Conservation (phyloP, 495 filamentous ascomycete species). For the Penicillium diatomitis region DNA sequence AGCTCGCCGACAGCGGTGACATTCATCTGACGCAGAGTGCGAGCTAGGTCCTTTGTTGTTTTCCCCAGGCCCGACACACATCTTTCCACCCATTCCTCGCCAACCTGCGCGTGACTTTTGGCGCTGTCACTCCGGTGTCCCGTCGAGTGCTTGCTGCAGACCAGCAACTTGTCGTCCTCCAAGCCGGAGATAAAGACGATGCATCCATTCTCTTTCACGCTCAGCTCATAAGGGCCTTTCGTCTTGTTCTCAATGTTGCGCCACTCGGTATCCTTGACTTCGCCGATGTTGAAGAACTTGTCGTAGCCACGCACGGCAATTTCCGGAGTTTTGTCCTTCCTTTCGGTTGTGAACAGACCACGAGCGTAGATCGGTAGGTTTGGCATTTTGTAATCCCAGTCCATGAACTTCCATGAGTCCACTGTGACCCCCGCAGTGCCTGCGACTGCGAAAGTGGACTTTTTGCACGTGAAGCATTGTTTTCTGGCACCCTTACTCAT, state of each 20-base stretch:
- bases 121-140: conserved; percentile 58
- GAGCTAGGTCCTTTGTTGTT: conserved; percentile 66
- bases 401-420: conserved; percentile 86
- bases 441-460: conserved; percentile 57
- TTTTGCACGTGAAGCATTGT: conserved; percentile 58
- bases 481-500: conserved; percentile 36
- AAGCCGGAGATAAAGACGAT: conserved; percentile 96
- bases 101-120: conserved; percentile 73
- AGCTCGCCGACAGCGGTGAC: conserved; percentile 91
- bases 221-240: conserved; percentile 85
- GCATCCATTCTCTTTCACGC: conserved; percentile 95
- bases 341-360: conserved; percentile 77
- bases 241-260: conserved; percentile 67
- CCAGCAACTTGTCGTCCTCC: conserved; percentile 75
- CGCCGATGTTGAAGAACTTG: conserved; percentile 94
- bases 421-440: conserved; percentile 54
- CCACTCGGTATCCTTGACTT: conserved; percentile 75
- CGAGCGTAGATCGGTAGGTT: conserved; percentile 84
- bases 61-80: conserved; percentile 69
- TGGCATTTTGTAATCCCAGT: conserved; percentile 86
- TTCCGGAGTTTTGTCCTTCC: conserved; percentile 52
- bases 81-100: conserved; percentile 75
- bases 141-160: conserved; percentile 98
- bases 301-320: conserved; percentile 88
- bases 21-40: conserved; percentile 67